Conservation (phyloP, 1,284 basidiomycete genomes). For the Heterobasidion occidentale region DNA sequence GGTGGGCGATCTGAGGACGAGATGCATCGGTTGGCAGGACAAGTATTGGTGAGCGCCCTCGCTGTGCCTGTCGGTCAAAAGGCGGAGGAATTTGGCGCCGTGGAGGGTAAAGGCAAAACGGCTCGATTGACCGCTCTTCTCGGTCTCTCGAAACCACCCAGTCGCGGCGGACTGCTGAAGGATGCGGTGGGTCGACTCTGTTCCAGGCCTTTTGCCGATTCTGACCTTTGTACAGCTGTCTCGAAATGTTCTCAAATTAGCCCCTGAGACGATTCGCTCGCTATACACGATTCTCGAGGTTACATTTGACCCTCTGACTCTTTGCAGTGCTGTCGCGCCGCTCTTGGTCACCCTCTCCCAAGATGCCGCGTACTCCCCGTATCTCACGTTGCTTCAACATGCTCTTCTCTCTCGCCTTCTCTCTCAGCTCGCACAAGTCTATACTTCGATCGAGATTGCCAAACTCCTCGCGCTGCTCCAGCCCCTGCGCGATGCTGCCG, state of each 20-base stretch:
- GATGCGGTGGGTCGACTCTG: slow-evolving; percentile 61
- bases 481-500: slow-evolving; percentile 54
- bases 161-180: slow-evolving; percentile 76
- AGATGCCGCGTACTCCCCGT: slow-evolving; percentile 61
- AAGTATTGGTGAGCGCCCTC: slow-evolving; percentile 89
- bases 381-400: slow-evolving; percentile 86
- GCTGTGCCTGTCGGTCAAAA: slow-evolving; percentile 86
- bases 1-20: slow-evolving; percentile 74
- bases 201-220: slow-evolving; percentile 3
- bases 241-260: slow-evolving; percentile 82
- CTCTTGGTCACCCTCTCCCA: slow-evolving; percentile 63
- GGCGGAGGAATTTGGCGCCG: slow-evolving; percentile 46
- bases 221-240: slow-evolving; percentile 43
- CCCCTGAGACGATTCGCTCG: slow-evolving; percentile 67
- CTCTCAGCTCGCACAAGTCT: slow-evolving; percentile 90
- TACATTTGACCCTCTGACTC: slow-evolving; percentile 90
- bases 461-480: slow-evolving; percentile 72
- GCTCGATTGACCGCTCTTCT: slow-evolving; percentile 82
- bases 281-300: slow-evolving; percentile 92
- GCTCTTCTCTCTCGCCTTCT: slow-evolving; percentile 93
- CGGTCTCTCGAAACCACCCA: slow-evolving; percentile 82
- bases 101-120: slow-evolving; percentile 70
- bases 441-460: slow-evolving; percentile 80
- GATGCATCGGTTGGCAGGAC: slow-evolving; percentile 77
- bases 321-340: slow-evolving; percentile 80